Evolutionary conservation across 768 basidiomycete species (phyloP).

Genomic region (Podaxis pistillaris): DNA sequence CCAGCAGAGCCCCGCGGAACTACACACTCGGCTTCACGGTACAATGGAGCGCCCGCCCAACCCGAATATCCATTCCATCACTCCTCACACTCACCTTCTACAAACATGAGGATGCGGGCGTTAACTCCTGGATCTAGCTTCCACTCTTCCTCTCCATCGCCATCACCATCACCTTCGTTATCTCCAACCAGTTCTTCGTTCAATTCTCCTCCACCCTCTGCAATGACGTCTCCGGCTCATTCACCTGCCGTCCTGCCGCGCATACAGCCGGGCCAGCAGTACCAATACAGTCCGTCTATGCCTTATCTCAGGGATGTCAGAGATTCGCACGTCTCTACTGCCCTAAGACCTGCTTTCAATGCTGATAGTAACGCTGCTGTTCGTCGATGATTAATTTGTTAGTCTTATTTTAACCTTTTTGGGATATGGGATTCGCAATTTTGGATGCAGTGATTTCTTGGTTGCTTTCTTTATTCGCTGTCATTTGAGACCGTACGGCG

Average conservation of each 20-base stretch:
- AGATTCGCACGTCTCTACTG: conserved; percentile 33
- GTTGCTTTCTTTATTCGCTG: background rate
- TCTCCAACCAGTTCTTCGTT: conserved; percentile 11
- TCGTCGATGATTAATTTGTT: background rate
- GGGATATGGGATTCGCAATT: background rate
- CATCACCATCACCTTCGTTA: conserved; percentile 20
- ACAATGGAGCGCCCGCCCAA: conserved; percentile 12
- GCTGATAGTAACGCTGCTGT: background rate
- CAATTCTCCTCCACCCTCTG: conserved; percentile 8
- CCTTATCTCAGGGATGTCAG: conserved; percentile 29
- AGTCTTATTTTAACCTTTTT: background rate
- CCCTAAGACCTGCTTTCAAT: conserved; percentile 33
- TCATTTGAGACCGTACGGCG: background rate
- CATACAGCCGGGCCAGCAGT: background rate
- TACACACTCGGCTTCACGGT: background rate
- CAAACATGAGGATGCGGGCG: conserved; percentile 6
- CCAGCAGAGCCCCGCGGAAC: conserved; percentile 7
- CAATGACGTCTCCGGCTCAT: conserved; percentile 11
- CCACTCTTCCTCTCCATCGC: conserved; percentile 20
- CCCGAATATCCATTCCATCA: conserved; percentile 2
- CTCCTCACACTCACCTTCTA: conserved; percentile 4
- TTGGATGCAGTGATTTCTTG: background rate
- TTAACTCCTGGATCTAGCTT: conserved; percentile 20
- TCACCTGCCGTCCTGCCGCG: conserved; percentile 11
- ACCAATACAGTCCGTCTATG: conserved; percentile 28